Evolutionary conservation across 306 rosid species (phyloP), one percentile per base, ranked within the genome.

Genomic region (Lablab purpureus): DNA sequence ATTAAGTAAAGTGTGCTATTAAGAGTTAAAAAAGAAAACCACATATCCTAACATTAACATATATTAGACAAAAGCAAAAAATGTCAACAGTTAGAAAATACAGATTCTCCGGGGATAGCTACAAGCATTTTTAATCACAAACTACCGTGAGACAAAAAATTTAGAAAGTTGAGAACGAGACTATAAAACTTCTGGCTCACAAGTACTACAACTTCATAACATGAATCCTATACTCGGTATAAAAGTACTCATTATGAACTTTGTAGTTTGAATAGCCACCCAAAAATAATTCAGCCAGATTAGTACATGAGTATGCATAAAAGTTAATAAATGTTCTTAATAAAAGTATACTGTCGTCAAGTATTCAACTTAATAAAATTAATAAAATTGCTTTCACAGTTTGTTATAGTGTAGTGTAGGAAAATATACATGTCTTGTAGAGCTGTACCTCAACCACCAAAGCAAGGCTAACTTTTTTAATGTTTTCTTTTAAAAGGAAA

Each of bases 21-120:
- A n/a, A n/a, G n/a, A n/a, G n/a, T n/a, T n/a, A n/a, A n/a, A n/a
- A n/a, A n/a, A n/a, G n/a, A n/a, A n/a, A n/a, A n/a, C n/a, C n/a
- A n/a, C n/a, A n/a, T n/a, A n/a, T n/a, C n/a, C n/a, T n/a, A n/a
- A n/a, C n/a, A n/a, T n/a, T n/a, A 40, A 67, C 34, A 45, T 72
- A 73, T 67, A 18, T 67, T 40, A 66, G 59, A 72, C 32, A 75
- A 50, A 78, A 32, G 11, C 28, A 49, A 49, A 37, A 56, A 19
- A 49, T 7, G 62, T 18, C 23, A 66, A 13, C 30, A 55, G 23
- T 52, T 12, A 59, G 5, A 66, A 37, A 17, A 51, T 40, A 60
- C 30, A 72, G 2, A 40, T 9, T 40, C 45, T 40, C 12, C 45
- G 10, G 13, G 12, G 2, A 40, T 40, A 40, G 45, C 2, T 40